Evolutionary conservation across 768 basidiomycete species (phyloP), one percentile per base, ranked within the genome.

Genomic region (Auricularia heimuer): DNA sequence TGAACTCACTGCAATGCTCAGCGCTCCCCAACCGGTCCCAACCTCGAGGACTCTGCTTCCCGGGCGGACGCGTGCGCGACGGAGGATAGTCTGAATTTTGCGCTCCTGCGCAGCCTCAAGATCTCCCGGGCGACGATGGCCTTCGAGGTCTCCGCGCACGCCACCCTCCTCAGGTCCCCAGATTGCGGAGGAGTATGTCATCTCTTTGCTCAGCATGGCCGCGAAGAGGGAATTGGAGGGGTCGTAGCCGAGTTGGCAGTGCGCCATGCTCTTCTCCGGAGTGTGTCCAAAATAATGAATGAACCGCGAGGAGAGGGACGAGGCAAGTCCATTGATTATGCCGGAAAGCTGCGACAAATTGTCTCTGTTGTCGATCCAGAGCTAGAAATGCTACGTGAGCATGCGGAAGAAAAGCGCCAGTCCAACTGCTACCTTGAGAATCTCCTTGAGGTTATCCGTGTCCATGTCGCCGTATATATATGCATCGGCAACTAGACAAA

Each of bases 111-210:
- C 76, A 24, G 69, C 68, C 61, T 78, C 75, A 44, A 69, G 65
- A 65, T 75, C 75, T n/a, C 62, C 64, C 14, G 65, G 47, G 36
- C 62, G 44, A 33, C 56, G 54, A 3, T 29, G 51, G n/a, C 35
- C 29, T 35, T 63, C 45, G 47, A 47, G 39, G 21, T 64, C 58
- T 51, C 70, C 36, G 62, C 60, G 61, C 72, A 45, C 63, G 72
- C 77, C 39, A 64, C 70, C 66, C 75, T 75, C 42, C 72, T 67
- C 39, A 68, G 67, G 8, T 68, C 69, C 67, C 64, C 73, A 79
- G 69, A 79, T 74, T 18, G 72, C 77, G 65, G 75, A 77, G 12
- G 75, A 76, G 68, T 79, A 80, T 47, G 74, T 78, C 78, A 79
- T 79, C 64, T 79, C 77, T 42, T 69, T 65, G 36, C 71, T 72